A percentile compares a stretch with the other conserved stretches of the same genome.
Conservation (phyloP, 2,329 filamentous ascomycete genomes). For the Furcasterigmium furcatum region DNA sequence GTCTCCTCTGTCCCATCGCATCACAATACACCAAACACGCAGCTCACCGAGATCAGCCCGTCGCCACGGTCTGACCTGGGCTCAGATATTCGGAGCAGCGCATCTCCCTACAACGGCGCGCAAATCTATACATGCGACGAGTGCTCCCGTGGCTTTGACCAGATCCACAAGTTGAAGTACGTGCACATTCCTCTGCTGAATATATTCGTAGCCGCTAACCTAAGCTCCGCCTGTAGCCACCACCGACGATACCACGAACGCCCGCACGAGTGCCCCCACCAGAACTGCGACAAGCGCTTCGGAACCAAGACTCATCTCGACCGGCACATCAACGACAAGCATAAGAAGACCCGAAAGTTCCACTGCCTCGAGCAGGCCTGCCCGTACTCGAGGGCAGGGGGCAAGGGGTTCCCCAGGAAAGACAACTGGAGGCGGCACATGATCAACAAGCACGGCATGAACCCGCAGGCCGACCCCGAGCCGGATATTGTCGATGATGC, state of each 20-base stretch:
- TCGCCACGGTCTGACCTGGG: conserved; percentile 34
- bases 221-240: conserved; percentile 42
- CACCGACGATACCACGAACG: conserved; percentile 60
- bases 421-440: conserved; percentile 63
- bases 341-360: conserved; percentile 57
- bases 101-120: conserved; percentile 23
- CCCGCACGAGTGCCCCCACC: conserved; percentile 53
- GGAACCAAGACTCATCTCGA: conserved; percentile 61
- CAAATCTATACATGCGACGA: conserved; percentile 34
- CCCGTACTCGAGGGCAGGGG: conserved; percentile 52
- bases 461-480: conserved; percentile 13
- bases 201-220: too few species aligned
- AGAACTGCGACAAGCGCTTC: conserved; percentile 51
- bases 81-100: conserved; percentile 31
- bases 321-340: conserved; percentile 60
- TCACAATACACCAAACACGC: conserved; percentile 44
- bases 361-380: conserved; percentile 54
- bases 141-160: conserved; percentile 47
- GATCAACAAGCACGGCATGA: conserved; percentile 53
- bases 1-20: conserved; percentile 35
- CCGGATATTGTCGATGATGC: conserved; percentile 15
- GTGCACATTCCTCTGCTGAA: conserved; percentile 12
- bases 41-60: conserved; percentile 34
- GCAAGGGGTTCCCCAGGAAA: conserved; percentile 58
- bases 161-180: conserved; percentile 58